A percentile compares a stretch with the other conserved stretches of the same genome.
phyloP scores from a whole-genome alignment of 176 grass and related monocot genomes.

The Zoysia pacifica region DNA sequence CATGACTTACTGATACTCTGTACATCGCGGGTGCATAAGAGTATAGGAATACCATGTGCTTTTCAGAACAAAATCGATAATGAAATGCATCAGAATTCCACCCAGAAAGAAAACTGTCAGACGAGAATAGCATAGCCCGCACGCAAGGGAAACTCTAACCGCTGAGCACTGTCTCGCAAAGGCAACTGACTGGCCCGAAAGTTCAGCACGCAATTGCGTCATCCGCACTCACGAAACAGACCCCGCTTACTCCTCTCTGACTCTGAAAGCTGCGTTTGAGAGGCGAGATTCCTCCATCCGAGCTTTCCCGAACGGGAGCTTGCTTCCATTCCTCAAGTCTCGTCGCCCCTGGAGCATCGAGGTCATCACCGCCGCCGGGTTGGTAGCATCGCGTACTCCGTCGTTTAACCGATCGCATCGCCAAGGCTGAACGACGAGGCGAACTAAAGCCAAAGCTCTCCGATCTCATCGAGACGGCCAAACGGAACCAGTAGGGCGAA shows the following conservation, averaged over 20 bases:
- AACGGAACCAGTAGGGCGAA: neutral
- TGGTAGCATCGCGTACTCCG: conserved; percentile 2
- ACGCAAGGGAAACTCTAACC: conserved; percentile 35
- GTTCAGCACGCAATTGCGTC: conserved; percentile 41
- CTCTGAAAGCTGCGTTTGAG: conserved; percentile 10
- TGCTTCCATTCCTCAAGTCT: neutral
- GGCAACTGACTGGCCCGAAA: neutral
- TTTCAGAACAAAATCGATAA: neutral
- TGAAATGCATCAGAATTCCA: neutral
- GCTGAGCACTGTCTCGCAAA: neutral
- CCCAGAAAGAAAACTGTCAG: neutral
- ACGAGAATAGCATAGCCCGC: conserved; percentile 28
- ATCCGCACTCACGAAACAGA: neutral
- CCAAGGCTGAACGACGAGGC: neutral
- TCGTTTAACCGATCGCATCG: neutral
- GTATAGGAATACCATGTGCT: neutral
- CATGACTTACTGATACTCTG: neutral
- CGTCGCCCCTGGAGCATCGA: conserved; percentile 5
- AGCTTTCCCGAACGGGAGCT: neutral
- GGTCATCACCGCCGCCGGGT: neutral
- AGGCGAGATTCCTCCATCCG: neutral
- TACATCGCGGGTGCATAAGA: conserved; percentile 4
- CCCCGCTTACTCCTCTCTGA: neutral
- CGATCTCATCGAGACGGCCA: neutral
- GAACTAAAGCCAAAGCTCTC: neutral